Base-by-base conservation (phyloP, 345 rosid genomes). In the Clarkia xantiana region DNA sequence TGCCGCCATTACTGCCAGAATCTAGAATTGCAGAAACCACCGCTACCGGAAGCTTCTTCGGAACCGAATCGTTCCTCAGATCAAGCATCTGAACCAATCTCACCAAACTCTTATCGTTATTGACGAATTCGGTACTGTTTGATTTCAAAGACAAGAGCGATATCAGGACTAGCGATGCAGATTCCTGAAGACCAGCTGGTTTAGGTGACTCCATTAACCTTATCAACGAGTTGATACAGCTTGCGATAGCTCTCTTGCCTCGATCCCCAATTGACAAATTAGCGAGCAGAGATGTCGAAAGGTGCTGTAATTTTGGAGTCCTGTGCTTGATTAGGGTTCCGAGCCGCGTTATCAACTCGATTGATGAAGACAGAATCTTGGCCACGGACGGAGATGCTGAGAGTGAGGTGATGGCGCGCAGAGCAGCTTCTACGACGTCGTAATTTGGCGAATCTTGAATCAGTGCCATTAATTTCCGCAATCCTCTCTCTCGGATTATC, bases 161-260 rank as follows among this genome's bases (percentile, higher is more conserved):
- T 7, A 73, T 69, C 16, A 72, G 59, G 8, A 84, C 84, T 20
- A 59, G 61, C 11, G 81, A 51, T 16, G 83, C 85, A 19, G 75
- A 63, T 15, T 85, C 95, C 46, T 85, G 86, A 51, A 85, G 18
- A n/a, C 91, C 85, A 22, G 67, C 85, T 12, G 95, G 85, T 72
- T 85, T 85, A 0, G 85, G 78, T 14, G 72, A 74, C 54, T 81
- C 87, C 74, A 79, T 81, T 41, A 85, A 45, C 61, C 66, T 67
- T 23, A 85, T 62, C 53, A 85, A 52, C n/a, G 83, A 71, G 14
- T 67, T 58, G 73, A 75, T 64, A 45, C 81, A 85, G 47, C 72
- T 69, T 0, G 75, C 53, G 7, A 85, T 58, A 0, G 91, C 95
- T 49, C 95, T 62, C 65, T 85, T 85, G 59, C 81, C 81, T 0